These are phyloP conservation scores for Thalassiosira profunda DNA, from an alignment of 108 stramenopile genomes.

Conservation along the genomic window DNA sequence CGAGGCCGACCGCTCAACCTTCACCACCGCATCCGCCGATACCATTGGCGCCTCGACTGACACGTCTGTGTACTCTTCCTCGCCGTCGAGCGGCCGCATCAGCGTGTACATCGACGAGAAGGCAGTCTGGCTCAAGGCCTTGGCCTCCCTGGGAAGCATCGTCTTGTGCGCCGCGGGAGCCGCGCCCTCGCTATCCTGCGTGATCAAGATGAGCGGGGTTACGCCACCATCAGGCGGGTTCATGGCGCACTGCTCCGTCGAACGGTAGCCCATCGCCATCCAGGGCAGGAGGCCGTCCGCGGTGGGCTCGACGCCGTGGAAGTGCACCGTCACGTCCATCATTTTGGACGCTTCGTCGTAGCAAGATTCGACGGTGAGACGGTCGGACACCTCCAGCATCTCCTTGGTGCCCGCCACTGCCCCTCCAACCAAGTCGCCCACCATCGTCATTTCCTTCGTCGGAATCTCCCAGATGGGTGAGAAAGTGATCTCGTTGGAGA, in stretches of 20 bases:
- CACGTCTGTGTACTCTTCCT: constrained; percentile 15
- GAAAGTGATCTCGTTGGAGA: constrained; percentile 49
- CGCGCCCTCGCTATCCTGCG: constrained; percentile 4
- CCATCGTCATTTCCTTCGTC: constrained; percentile 1
- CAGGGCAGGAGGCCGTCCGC: constrained; percentile 35
- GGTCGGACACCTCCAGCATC: constrained; percentile 31
- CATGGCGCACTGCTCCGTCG: constrained; percentile 42
- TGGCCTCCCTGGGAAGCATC: constrained; percentile 21
- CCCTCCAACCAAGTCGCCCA: background rate
- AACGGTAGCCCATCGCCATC: constrained; percentile 44
- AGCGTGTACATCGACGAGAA: constrained; percentile 28
- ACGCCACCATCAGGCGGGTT: constrained; percentile 39
- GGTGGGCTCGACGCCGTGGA: constrained; percentile 20
- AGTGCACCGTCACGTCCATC: constrained; percentile 37
- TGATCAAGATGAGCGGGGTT: constrained; percentile 34
- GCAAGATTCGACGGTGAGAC: constrained; percentile 51
- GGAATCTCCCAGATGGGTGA: constrained; percentile 50
- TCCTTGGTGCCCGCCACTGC: constrained; percentile 5
- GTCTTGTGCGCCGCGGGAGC: constrained; percentile 16
- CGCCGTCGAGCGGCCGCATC: constrained; percentile 28
- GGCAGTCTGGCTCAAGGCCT: constrained; percentile 8
- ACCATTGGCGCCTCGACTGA: constrained; percentile 20
- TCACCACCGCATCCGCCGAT: background rate
- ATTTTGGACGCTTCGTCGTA: constrained; percentile 34
- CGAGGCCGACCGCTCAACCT: constrained; percentile 7